These are phyloP conservation scores for Carex kokanica DNA, from an alignment of 176 grass and related monocot genomes.

Conservation along the genomic window DNA sequence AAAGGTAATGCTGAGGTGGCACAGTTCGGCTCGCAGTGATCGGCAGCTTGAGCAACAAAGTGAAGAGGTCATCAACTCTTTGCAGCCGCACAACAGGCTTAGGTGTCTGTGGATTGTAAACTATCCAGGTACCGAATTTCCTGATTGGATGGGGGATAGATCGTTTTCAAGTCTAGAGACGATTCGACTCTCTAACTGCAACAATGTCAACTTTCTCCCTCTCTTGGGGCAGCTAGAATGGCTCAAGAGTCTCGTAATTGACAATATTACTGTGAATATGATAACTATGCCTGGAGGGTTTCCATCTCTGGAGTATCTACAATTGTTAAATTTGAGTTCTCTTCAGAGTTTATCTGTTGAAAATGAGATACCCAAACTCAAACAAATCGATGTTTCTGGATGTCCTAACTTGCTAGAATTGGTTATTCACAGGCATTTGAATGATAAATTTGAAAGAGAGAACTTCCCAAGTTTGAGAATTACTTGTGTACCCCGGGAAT, in stretches of 20 bases:
- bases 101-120: constrained; percentile 40
- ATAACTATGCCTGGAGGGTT: too few species aligned
- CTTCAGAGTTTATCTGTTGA: too few species aligned
- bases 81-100: constrained; percentile 31
- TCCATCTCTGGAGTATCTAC: too few species aligned
- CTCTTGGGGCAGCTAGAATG: constrained; percentile 20
- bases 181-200: constrained; percentile 31
- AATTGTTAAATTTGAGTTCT: too few species aligned
- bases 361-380: too few species aligned
- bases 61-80: constrained; percentile 10
- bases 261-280: constrained; percentile 2
- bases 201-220: constrained; percentile 1
- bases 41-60: neutral
- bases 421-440: too few species aligned
- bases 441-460: too few species aligned
- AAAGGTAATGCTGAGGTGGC: constrained; percentile 51
- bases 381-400: too few species aligned
- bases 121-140: constrained; percentile 42
- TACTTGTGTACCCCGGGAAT: too few species aligned
- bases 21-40: neutral
- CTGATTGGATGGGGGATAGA: constrained; percentile 34
- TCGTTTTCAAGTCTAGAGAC: constrained; percentile 38
- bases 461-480: too few species aligned
- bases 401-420: too few species aligned
- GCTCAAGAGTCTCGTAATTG: constrained; percentile 31